These are phyloP conservation scores for Pleurotus platypus DNA, from an alignment of 768 basidiomycete species.

Conservation along the genomic window DNA sequence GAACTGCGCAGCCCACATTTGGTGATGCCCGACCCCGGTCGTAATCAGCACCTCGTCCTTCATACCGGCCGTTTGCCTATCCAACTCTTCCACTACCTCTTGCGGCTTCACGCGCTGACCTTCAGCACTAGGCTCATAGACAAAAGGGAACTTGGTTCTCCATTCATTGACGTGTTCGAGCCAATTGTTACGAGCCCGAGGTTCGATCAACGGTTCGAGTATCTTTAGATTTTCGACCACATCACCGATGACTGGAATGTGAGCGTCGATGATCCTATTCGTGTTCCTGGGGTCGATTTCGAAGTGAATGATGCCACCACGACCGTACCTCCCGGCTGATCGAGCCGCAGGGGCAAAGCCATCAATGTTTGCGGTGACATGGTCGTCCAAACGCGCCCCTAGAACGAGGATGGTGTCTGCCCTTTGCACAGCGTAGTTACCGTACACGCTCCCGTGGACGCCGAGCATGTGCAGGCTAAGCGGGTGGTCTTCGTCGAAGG, in stretches of 20 bases:
- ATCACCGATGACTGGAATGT: conserved; percentile 91
- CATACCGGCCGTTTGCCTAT: conserved; percentile 68
- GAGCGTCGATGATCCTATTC: conserved; percentile 96
- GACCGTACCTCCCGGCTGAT: conserved; percentile 78
- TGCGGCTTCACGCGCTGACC: conserved; percentile 89
- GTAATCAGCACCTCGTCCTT: conserved; percentile 87
- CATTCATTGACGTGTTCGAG: conserved; percentile 76
- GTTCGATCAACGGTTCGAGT: conserved; percentile 76
- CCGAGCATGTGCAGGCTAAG: conserved; percentile 95
- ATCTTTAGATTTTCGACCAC: conserved; percentile 78
- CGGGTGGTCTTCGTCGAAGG: conserved; percentile 87
- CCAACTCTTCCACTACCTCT: conserved; percentile 91
- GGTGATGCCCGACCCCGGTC: conserved; percentile 98
- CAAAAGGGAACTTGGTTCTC: conserved; percentile 90
- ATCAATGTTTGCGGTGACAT: conserved; percentile 89
- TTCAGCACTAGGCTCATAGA: conserved; percentile 58
- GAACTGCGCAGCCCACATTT: conserved; percentile 99
- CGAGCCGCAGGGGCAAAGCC: conserved; percentile 88
- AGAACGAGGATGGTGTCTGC: conserved; percentile 98
- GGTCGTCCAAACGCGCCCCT: conserved; percentile 95
- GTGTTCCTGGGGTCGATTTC: conserved; percentile 98
- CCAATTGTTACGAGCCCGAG: conserved; percentile 70
- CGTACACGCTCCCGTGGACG: conserved; percentile 97
- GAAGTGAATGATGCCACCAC: conserved; percentile 98
- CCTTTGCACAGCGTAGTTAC: conserved; percentile 95